phyloP scores from a whole-genome alignment of 2,329 filamentous ascomycete species.

The Alternaria alternata region DNA sequence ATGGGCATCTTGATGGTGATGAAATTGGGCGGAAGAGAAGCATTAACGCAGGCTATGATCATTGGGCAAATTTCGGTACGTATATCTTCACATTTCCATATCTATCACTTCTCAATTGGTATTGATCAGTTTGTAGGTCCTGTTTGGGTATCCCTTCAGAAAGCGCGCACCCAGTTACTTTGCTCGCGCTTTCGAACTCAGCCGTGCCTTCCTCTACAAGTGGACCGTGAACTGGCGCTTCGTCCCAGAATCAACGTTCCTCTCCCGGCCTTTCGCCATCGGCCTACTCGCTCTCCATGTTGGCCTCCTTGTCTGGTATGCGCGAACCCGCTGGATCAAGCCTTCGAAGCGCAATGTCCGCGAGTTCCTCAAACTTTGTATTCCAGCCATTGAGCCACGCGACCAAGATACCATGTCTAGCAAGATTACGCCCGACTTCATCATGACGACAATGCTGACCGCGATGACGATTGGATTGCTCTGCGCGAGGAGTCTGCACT shows the following conservation, averaged over 20 bases:
- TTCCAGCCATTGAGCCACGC: constrained; percentile 50
- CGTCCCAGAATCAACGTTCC: constrained; percentile 81
- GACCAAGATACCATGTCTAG: constrained; percentile 66
- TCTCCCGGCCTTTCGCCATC: constrained; percentile 74
- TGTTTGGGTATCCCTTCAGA: constrained; percentile 72
- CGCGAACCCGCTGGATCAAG: constrained; percentile 73
- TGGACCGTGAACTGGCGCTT: constrained; percentile 99
- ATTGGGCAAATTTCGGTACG: constrained; percentile 81
- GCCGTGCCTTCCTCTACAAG: constrained; percentile 89
- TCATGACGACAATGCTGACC: constrained; percentile 78
- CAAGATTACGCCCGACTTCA: constrained; percentile 73
- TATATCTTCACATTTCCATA: not conserved
- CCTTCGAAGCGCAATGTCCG: constrained; percentile 68
- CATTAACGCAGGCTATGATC: constrained; percentile 72
- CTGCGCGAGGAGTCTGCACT: constrained; percentile 88
- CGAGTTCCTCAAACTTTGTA: constrained; percentile 62
- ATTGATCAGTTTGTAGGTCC: constrained; percentile 51
- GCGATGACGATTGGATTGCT: constrained; percentile 82
- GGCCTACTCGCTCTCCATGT: constrained; percentile 72
- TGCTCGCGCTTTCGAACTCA: constrained; percentile 86
- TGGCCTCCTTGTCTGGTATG: constrained; percentile 71
- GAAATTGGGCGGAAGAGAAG: constrained; percentile 70
- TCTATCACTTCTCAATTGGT: not conserved
- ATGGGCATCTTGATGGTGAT: constrained; percentile 80
- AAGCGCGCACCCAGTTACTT: constrained; percentile 76